Evolutionary conservation across 2,329 filamentous ascomycete genomes (phyloP), one percentile per base, ranked within the genome.

Genomic region (Alternaria infectoria): DNA sequence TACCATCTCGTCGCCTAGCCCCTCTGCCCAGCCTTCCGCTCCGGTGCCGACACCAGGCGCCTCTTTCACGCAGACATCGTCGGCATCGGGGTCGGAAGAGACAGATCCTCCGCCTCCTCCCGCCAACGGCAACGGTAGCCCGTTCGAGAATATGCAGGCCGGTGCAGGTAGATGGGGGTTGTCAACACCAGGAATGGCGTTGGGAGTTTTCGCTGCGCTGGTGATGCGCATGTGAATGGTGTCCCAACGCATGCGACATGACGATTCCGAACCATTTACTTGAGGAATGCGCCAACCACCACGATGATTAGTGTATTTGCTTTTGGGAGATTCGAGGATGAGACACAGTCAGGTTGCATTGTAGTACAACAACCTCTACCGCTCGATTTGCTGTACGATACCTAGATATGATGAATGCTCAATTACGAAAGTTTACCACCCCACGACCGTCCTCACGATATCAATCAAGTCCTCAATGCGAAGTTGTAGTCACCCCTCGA

Each of bases 81-180:
- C 65, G 8, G 45, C 62, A n/a, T 51, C 58, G 47, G 51, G 30
- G 19, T 57, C 69, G 28, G 44, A 65, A 50, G 58, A 65, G 55
- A 46, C 68, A 23, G 32, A 54, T 17, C 36, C 45, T 17, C 61
- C 68, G 36, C 36, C 36, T 17, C 61, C 68, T 15, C 36, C 36
- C 15, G 52, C 59, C 15, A 69, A 68, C 32, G 67, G 64, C 52
- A 70, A 72, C 30, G 74, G 72, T 17, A 76, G 71, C 43, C 72
- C 70, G 6, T 76, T 76, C 51, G 70, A 71, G 30, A 73, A 75
- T 32, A 70, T 70, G 69, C 69, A 74, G 30, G 72, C 70, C n/a
- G 66, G 60, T 15, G 66, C 69, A 30, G 40, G 44, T 5, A 65
- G 46, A 17, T 68, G 62, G 65, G 25, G 54, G 13, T 19, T 70